Evolutionary conservation across 129 eudicot species (phyloP), one percentile per base, ranked within the genome.

Genomic region (Daucus carota): DNA sequence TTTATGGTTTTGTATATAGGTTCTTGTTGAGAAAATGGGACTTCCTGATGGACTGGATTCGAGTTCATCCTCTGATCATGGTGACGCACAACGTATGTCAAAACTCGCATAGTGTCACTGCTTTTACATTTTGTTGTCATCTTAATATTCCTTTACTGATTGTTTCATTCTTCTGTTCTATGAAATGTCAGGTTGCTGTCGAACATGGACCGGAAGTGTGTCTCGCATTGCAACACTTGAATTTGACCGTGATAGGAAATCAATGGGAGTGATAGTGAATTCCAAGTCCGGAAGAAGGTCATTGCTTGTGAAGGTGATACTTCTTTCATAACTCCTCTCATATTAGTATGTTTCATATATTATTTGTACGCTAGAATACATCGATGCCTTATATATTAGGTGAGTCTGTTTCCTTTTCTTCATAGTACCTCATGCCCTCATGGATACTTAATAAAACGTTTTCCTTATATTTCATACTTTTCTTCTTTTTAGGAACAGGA

Each of bases 21-120:
- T 92, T 74, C 85, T 92, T 81, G 98, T 92, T 72, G 98, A 92
- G 78, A 92, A 92, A 82, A 90, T 92, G 98, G 98, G 98, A 66
- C 89, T 85, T 83, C 96, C 98, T 15, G 81, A 79, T 81, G 88
- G 81, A 68, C 28, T 81, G 36, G 57, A 80, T 68, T 77, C 84
- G 60, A 84, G 77, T 65, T 79, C 86, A 52, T 75, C 87, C 82
- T 81, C 81, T 22, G 73, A 60, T 41, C 17, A 36, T 11, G 70
- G 43, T 42, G 88, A 84, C 42, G 75, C 80, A 36, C 82, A 85
- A 63, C 81, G 96, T 89, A 77, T 41, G 88, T 67, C 31, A 50
- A 57, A 57, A 57, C 46, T 38, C 31, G 28, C 11, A 11, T 43
- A 2, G 33, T 11, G 4, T 41, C 32, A 9, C 31, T 57, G 26